Base-by-base conservation (phyloP, 371 early-diverging fungal genomes). In the Catenaria anguillulae region DNA sequence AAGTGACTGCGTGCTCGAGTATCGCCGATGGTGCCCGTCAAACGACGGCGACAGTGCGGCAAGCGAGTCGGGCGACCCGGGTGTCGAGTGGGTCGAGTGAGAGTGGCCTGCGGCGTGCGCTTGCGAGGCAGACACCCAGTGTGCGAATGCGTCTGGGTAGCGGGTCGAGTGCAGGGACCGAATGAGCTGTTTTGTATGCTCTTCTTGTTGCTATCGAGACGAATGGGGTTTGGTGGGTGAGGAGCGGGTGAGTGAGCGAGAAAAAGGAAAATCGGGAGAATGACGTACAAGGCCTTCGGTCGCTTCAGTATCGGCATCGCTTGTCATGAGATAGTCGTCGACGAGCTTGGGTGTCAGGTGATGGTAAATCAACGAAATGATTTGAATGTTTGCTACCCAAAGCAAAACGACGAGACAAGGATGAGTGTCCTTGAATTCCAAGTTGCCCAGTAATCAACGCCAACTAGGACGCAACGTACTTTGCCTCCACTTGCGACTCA, bases 301-400 rank as follows among this genome's bases (percentile, higher is more conserved):
- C 15, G 15, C 52, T 4, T 50, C 52, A 17, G 52, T 13, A 1
- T 50, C 52, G 1, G 52, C 29, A 15, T 50, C 52, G 52, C 29
- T 29, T 17, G 52, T 50, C 52, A 50, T 50, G 15, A 50, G 31
- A 31, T 50, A 50, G 31, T 50, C 52, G 31, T 50, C 52, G 29
- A 50, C 52, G 29, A 50, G 52, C 23, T 50, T 50, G 26, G 52
- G 52, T 23, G 52, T 50, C 29, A 50, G 52, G 52, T 50, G 52
- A 31, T 50, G 52, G 52, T 50, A 50, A 23, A 50, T 50, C 29
- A 24, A 31, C 52, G 52, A 50, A 29, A 50, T 50, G 52, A 50
- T 10, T 2, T 10, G 15, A 29, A 50, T 50, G 52, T 50, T 50
- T 8, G 21, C 52, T n/a, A 21, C n/a, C n/a, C n/a, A n/a, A 43